Evolutionary conservation across 768 basidiomycete genomes (phyloP).

Genomic region (Termitomyces sp.): DNA sequence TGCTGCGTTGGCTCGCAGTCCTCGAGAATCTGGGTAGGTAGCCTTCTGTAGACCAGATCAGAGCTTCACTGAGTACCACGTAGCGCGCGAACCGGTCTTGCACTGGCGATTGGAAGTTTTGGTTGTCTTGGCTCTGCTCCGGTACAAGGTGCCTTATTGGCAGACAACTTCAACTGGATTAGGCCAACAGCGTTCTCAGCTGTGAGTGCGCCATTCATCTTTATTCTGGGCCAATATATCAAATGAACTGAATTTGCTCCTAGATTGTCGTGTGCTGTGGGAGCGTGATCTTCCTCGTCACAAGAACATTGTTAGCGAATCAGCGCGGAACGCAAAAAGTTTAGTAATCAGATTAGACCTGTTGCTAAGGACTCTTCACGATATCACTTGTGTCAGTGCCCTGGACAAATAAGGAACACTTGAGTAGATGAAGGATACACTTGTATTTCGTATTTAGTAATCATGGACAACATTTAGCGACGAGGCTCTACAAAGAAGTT

Average conservation of each 20-base stretch:
- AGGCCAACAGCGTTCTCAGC: slow-evolving; percentile 28
- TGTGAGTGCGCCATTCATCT: slow-evolving; percentile 16
- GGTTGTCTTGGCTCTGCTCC: slow-evolving; percentile 27
- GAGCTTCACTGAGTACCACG: neutral
- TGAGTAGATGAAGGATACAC: neutral
- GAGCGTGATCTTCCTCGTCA: slow-evolving; percentile 1
- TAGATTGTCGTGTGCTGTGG: slow-evolving; percentile 5
- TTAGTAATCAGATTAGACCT: no score
- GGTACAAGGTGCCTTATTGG: slow-evolving; percentile 30
- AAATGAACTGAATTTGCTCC: neutral
- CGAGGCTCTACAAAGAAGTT: neutral
- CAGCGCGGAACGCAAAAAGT: slow-evolving; percentile 5
- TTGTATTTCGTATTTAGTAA: neutral
- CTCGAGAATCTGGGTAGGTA: slow-evolving; percentile 31
- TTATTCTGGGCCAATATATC: no score
- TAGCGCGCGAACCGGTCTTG: slow-evolving; percentile 32
- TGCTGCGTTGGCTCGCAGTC: slow-evolving; percentile 24
- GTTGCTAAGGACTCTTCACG: neutral
- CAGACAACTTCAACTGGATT: slow-evolving; percentile 23
- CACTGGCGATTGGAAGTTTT: slow-evolving; percentile 27
- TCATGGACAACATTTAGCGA: neutral
- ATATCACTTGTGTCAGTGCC: neutral
- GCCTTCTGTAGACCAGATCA: neutral
- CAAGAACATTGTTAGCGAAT: neutral
- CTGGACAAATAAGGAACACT: neutral